Conservation (phyloP, 1,139 yeast genomes). For the Yamadazyma jaroonii region DNA sequence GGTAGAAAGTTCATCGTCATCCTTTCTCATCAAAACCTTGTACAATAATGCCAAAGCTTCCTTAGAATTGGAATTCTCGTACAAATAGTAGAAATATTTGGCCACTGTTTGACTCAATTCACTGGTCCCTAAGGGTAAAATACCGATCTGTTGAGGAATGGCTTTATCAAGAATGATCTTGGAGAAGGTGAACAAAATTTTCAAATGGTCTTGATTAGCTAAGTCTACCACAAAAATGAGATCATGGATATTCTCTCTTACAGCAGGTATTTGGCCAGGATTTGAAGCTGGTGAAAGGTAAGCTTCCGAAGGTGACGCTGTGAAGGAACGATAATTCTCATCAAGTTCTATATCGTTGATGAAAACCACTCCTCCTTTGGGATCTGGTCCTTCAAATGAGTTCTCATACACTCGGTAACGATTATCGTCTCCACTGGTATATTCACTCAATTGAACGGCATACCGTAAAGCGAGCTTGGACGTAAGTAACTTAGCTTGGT, state of each 20-base stretch:
- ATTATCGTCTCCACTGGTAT: constrained; percentile 39
- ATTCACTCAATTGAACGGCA: constrained; percentile 34
- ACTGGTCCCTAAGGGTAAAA: constrained; percentile 56
- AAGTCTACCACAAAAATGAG: constrained; percentile 70
- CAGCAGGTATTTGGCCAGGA: constrained; percentile 65
- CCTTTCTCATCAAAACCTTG: constrained; percentile 29
- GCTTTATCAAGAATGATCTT: constrained; percentile 53
- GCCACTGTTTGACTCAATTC: constrained; percentile 32
- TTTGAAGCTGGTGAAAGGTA: constrained; percentile 28
- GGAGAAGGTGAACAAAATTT: constrained; percentile 46
- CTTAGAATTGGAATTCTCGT: constrained; percentile 25
- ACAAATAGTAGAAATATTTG: constrained; percentile 31
- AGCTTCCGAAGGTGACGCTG: constrained; percentile 42
- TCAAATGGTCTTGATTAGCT: constrained; percentile 46
- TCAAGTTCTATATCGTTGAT: constrained; percentile 77
- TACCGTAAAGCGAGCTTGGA: constrained; percentile 44
- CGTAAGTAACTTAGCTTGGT: constrained; percentile 37
- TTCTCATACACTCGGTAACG: constrained; percentile 34
- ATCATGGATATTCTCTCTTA: constrained; percentile 74
- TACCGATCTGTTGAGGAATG: constrained; percentile 78
- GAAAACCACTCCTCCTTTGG: constrained; percentile 55
- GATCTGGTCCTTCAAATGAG: constrained; percentile 21
- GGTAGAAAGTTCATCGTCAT: constrained; percentile 23
- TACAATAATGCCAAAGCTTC: constrained; percentile 45
- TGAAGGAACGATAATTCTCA: constrained; percentile 45